Percentiles rank a stretch among this genome's conserved stretches.
These are phyloP conservation scores for Sonneratia caseolaris DNA, from an alignment of 345 rosid species.

Conservation along the genomic window DNA sequence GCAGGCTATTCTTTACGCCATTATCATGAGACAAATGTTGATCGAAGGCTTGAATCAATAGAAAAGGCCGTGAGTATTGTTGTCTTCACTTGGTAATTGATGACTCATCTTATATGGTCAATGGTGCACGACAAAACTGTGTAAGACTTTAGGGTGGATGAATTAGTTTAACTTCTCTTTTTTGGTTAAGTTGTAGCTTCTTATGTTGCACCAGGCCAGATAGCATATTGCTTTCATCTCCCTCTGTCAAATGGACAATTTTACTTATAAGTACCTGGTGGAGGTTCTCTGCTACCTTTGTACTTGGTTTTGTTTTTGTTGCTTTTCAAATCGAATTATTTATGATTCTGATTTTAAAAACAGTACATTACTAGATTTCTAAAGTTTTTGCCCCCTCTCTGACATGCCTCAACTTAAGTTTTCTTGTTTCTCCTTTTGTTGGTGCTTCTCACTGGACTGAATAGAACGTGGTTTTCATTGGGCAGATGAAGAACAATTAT, in stretches of 20 bases:
- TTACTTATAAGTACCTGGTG: background rate
- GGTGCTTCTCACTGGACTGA: background rate
- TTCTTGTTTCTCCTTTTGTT: background rate
- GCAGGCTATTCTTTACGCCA: constrained; percentile 58
- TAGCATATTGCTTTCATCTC: background rate
- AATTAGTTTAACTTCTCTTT: background rate
- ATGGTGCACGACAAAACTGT: background rate
- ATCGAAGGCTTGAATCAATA: constrained; percentile 58
- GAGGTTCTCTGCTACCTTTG: background rate
- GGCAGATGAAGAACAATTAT: constrained; percentile 50
- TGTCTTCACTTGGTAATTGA: background rate
- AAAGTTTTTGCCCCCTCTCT: background rate
- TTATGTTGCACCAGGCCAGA: background rate
- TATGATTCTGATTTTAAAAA: background rate
- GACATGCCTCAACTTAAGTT: background rate
- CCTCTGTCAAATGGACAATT: background rate
- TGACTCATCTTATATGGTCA: background rate
- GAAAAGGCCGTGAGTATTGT: constrained; percentile 50
- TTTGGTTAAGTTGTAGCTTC: background rate
- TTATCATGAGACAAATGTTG: constrained; percentile 45
- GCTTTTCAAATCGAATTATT: background rate
- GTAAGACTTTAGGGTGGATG: background rate
- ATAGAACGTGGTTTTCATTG: background rate
- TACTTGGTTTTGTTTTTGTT: background rate
- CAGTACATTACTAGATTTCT: background rate